Evolutionary conservation across 768 basidiomycete species (phyloP), one percentile per base, ranked within the genome.

Genomic region (Pleurotus sapidus): DNA sequence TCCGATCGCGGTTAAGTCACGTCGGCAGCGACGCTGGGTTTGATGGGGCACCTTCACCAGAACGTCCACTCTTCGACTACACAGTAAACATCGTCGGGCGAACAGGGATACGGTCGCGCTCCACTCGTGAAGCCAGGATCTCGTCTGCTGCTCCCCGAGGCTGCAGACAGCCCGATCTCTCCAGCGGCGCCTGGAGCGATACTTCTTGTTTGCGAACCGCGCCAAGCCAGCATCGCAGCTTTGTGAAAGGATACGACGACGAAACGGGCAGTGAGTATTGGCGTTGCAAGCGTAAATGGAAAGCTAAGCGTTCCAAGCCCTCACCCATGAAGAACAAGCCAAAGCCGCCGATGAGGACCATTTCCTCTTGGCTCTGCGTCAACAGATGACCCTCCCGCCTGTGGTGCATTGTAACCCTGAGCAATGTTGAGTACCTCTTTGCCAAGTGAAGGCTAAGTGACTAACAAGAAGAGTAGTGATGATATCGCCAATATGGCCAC

Each of bases 291-390:
- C 51, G 12, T 57, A 40, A 27, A 11, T 17, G 18, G 54, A 57
- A 43, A 24, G 24, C 23, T 53, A 48, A 11, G 49, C 14, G 27
- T n/a, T 18, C 46, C 15, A 51, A 7, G n/a, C 37, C 73, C 83
- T 67, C 67, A 91, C 91, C 88, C 49, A 91, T 74, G 88, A 88
- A 92, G 66, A 89, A 82, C 57, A 91, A 71, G 9, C 85, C 89
- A 57, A 91, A 78, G 2, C 86, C 84, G 4, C 76, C 84, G 59
- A 93, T 87, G 69, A 93, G 65, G 17, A 88, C 73, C 70, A 84
- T 78, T 64, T 93, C 89, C 65, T 91, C 88, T 63, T 93, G 91
- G 56, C 76, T 77, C 62, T 83, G 84, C 46, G 87, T 84, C 63
- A 93, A 68, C 59, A 86, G 67, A 50, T 80, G 80, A 12, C 85